Evolutionary conservation across 345 rosid species (phyloP).

Genomic region (Pistacia integerrima): DNA sequence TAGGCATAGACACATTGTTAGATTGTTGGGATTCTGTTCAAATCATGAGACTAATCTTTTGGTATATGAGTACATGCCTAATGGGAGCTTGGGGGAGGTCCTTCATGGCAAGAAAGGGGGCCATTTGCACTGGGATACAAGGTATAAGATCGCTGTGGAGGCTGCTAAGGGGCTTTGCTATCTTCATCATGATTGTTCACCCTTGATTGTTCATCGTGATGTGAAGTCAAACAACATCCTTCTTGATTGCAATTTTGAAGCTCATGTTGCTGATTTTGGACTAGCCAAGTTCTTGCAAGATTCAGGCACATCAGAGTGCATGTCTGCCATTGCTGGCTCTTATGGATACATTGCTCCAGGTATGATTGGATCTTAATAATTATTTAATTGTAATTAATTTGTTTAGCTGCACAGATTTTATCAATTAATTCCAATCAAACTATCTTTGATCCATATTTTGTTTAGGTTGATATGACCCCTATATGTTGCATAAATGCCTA

Average conservation of each 20-base stretch:
- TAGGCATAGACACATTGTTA: constrained; percentile 82
- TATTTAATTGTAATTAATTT: neutral
- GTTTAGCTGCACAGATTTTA: constrained; percentile 13
- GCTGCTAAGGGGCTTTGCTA: constrained; percentile 90
- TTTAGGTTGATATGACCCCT: constrained; percentile 11
- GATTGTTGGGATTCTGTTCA: constrained; percentile 81
- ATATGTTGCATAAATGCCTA: constrained; percentile 12
- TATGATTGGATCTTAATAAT: constrained; percentile 26
- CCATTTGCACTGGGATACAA: constrained; percentile 83
- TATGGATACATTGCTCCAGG: constrained; percentile 98
- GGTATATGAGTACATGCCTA: constrained; percentile 89
- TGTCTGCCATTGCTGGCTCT: constrained; percentile 97
- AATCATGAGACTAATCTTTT: constrained; percentile 90
- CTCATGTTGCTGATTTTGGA: constrained; percentile 95
- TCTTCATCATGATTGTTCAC: constrained; percentile 90
- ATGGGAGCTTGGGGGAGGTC: constrained; percentile 90
- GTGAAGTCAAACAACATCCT: constrained; percentile 90
- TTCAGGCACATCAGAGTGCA: constrained; percentile 89
- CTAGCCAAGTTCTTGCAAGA: constrained; percentile 92
- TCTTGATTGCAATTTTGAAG: constrained; percentile 78
- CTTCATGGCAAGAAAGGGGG: constrained; percentile 94
- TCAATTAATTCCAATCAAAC: neutral
- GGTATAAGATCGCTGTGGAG: constrained; percentile 83
- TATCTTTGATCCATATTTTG: constrained; percentile 22
- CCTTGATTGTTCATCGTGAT: constrained; percentile 81